These are phyloP conservation scores for Zea luxurians DNA, from an alignment of 176 grass and related monocot species.

Conservation along the genomic window DNA sequence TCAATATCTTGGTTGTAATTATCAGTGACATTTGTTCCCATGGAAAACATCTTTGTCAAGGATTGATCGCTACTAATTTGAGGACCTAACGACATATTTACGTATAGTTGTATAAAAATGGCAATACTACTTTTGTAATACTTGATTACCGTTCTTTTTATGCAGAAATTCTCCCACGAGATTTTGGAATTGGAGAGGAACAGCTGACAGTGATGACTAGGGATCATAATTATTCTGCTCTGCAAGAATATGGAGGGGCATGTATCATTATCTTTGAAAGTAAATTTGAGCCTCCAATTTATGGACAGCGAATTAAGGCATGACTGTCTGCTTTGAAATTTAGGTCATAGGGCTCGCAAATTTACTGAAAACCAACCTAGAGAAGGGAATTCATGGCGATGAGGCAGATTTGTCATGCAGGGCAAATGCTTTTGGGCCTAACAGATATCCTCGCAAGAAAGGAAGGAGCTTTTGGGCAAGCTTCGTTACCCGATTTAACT, in stretches of 20 bases:
- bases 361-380: conserved; percentile 71
- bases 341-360: conserved; percentile 75
- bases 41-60: conserved; percentile 25
- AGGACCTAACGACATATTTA: conserved; percentile 14
- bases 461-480: conserved; percentile 83
- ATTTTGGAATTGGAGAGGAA: conserved; percentile 62
- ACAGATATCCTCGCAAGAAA: conserved; percentile 93
- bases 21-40: conserved; percentile 17
- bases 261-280: conserved; percentile 42
- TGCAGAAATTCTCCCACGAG: conserved; percentile 45
- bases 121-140: neutral
- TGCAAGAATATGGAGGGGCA: conserved; percentile 88
- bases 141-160: conserved; percentile 31
- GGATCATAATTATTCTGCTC: conserved; percentile 78
- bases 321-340: conserved; percentile 43
- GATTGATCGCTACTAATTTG: conserved; percentile 17
- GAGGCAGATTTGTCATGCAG: conserved; percentile 75
- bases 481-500: conserved; percentile 24
- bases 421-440: conserved; percentile 69
- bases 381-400: conserved; percentile 71
- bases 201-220: conserved; percentile 73
- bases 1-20: conserved; percentile 4
- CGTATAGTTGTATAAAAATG: conserved; percentile 10
- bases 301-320: conserved; percentile 32
- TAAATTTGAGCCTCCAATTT: conserved; percentile 26